Base-by-base conservation (phyloP, 73 alveolate genomes). In the Symbiodinium pilosum region DNA sequence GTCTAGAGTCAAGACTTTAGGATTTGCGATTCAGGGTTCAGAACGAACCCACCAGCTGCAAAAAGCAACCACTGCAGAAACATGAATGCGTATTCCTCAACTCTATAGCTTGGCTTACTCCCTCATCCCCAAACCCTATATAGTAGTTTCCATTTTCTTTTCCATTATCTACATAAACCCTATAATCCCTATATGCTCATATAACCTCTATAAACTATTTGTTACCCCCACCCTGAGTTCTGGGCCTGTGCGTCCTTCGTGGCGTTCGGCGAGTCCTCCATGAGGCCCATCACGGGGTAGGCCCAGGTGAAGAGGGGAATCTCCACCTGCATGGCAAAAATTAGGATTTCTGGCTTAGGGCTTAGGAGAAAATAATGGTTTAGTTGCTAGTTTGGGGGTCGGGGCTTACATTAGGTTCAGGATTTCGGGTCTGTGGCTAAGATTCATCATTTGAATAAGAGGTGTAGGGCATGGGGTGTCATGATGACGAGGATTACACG, bases 281-380 rank as follows among this genome's bases (percentile, higher is more conserved):
- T 91, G 88, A 91, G 75, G 24, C 97, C 97, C 77, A 91, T 42
- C 39, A 91, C 97, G 2, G 97, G 97, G 44, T 91, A 91, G 30
- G 77, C 97, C 97, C 97, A 91, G 87, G 97, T 69, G 88, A 91
- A 68, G 88, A 91, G 51, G 43, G 97, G 97, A 69, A 91, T 43
- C 88, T 91, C 97, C 81, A 91, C 97, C 97, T 68, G 47, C 21
- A 39, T 21, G 77, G 59, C 59, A 47, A 47, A 47, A 20, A 5
- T 56, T 8, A 12, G 34, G 73, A 32, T 56, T 0, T 2, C 21
- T 9, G 77, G 77, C 28, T 64, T 64, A 12, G 77, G 77, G 77
- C 28, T 64, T n/a, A n/a, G n/a, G n/a, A n/a, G n/a, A n/a, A n/a
- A n/a, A n/a, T n/a, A n/a, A n/a, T n/a, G n/a, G n/a, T 64, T 11